Base-by-base conservation (phyloP, 768 basidiomycete species). In the Obba rivulosa region DNA sequence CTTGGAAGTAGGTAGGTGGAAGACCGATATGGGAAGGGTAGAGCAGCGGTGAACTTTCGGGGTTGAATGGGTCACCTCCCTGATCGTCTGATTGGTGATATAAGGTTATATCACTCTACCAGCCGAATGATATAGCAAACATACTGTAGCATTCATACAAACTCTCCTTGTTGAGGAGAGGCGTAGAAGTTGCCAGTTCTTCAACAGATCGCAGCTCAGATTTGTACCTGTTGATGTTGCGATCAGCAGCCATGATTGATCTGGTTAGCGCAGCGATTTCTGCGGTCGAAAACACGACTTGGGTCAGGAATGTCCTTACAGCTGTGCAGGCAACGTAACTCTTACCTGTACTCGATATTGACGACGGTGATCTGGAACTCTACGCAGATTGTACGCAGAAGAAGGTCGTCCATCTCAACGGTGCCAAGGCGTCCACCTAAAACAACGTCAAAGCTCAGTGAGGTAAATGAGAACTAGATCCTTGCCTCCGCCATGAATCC, bases 1-100 rank as follows among this genome's bases (percentile, higher is more conserved):
- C 51, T 35, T 63, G 63, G 14, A 65, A 48, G 46, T 55, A 63
- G 17, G 54, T 48, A 1, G 57, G 57, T 0, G 64, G 53, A 8
- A 65, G 47, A 8, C 52, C 57, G 13, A 39, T 45, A 48, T 57
- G 59, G 10, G 57, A 52, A 16, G 47, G 23, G n/a, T 49, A 50
- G 1, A 64, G 51, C 2, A 64, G 49, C 11, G 63, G 58, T 2
- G 57, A 53, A 35, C 58, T 22, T 3, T 52, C 46, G 2, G 51
- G 50, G 34, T 44, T 47, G 36, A 51, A 34, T 43, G 24, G 7
- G 39, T 53, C 23, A 25, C 20, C 10, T 31, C 31, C 39, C 34
- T 20, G 8, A 13, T 28, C 5, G 13, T 5, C 5, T 13, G 7
- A 31, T 31, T 31, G 28, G 28, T 31, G 13, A 31, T 31, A 13